phyloP scores from a whole-genome alignment of 306 rosid genomes.

The Rosa multiflora region DNA sequence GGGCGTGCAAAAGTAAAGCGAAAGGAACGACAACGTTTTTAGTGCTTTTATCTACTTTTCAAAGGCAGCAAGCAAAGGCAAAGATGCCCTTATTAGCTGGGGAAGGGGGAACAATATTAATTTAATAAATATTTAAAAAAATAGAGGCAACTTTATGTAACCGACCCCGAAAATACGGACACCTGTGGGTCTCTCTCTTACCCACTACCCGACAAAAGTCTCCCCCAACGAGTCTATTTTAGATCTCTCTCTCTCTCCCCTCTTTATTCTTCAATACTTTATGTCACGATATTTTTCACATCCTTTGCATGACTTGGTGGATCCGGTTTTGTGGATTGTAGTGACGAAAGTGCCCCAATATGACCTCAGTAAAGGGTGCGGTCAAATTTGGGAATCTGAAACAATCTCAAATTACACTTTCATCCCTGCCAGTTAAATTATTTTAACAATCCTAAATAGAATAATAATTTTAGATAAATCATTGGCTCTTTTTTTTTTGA shows the following conservation, averaged over 20 bases:
- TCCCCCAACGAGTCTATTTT: not conserved
- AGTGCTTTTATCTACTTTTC: conserved; percentile 3
- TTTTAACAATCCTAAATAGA: no score
- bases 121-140: not conserved
- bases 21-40: not conserved
- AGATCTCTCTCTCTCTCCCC: not conserved
- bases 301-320: not conserved
- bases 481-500: no score
- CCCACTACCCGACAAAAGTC: not conserved
- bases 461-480: no score
- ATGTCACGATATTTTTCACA: not conserved
- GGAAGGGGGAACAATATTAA: not conserved
- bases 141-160: not conserved
- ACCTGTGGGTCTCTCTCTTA: not conserved
- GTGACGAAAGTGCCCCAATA: not conserved
- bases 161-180: not conserved
- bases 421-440: no score
- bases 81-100: not conserved
- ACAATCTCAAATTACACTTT: no score
- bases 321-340: not conserved
- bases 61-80: conserved; percentile 32
- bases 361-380: not conserved
- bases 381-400: no score
- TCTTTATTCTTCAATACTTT: no score
- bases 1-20: conserved; percentile 23